phyloP scores from a whole-genome alignment of 2,329 filamentous ascomycete genomes.

The Penicillium corylophilum region DNA sequence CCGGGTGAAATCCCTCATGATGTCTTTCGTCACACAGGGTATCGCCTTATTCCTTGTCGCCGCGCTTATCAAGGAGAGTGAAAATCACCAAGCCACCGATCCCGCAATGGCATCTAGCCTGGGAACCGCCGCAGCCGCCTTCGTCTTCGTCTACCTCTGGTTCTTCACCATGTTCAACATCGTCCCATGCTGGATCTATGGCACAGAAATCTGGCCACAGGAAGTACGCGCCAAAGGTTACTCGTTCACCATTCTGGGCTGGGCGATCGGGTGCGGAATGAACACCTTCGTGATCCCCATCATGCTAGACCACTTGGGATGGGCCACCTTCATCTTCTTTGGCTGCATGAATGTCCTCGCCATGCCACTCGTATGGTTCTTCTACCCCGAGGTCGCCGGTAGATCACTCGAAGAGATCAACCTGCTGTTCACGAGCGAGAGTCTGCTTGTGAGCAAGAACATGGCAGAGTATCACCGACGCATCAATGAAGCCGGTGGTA shows the following conservation, averaged over 20 bases:
- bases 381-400: conserved; percentile 2
- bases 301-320: conserved; percentile 27
- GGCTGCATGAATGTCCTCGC: conserved; percentile 27
- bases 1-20: conserved; percentile 11
- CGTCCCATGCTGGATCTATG: conserved; percentile 55
- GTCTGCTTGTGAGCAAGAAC: conserved; percentile 30
- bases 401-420: conserved; percentile 29
- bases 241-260: conserved; percentile 50
- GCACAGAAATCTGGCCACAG: conserved; percentile 50
- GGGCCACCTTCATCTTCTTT: conserved; percentile 31
- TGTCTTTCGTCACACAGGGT: conserved; percentile 24
- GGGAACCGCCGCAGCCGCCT: conserved; percentile 19
- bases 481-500: conserved; percentile 30
- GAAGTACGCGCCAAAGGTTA: conserved; percentile 53
- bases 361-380: conserved; percentile 1
- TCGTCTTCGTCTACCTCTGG: conserved; percentile 60
- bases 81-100: conserved; percentile 12
- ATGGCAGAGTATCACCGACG: conserved; percentile 31
- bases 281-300: conserved; percentile 29
- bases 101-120: conserved; percentile 13
- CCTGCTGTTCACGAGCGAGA: conserved; percentile 28
- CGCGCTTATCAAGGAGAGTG: conserved; percentile 20
- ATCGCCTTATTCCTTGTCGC: conserved; percentile 22
- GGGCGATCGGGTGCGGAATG: conserved; percentile 43
- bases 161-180: conserved; percentile 63